Evolutionary conservation across 257 asterid species (phyloP), one percentile per base, ranked within the genome.

Genomic region (Parsonsia alboflavescens): DNA sequence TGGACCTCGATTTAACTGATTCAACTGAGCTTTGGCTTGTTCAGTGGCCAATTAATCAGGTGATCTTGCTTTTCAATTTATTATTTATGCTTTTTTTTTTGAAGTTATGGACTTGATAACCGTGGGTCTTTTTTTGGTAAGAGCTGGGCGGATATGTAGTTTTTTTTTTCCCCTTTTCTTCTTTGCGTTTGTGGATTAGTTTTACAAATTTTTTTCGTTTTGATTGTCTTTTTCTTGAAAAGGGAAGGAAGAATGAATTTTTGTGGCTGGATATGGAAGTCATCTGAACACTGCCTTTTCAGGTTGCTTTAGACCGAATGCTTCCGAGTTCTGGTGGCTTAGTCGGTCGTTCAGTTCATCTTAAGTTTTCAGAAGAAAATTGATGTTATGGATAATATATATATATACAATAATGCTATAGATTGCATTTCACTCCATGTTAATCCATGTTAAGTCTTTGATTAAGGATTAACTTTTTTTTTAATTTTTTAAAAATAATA

Each of bases 1-100:
- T 86, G 57, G 89, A 88, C 53, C 79, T 87, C 44, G 52, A 85
- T 16, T 53, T 76, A 26, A 77, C 80, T 0, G 92, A 89, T 79
- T 86, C 96, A 0, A 86, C 89, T 0, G 97, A 91, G 84, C 87
- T 91, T 13, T 91, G 96, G 92, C 96, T 89, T 56, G 73, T 91
- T 53, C 96, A 91, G 19, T 87, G 89, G 90, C 97, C 97, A 10
- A 58, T 77, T 68, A 82, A 82, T 84, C 88, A 85, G 57, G 91
- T 87, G 85, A 19, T 24, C 9, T 78, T 24, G 21, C 15, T 41
- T n/a, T 36, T 49, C n/a, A 36, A 1, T 57, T 67, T 4, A 21
- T 33, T 21, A 28, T 46, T n/a, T n/a, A 21, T 10, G 10, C 0
- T 26, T 48, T 45, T 72, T 7, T 53, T 19, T 50, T 54, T n/a